Conservation (phyloP, 257 asterid species). For the Phtheirospermum japonicum region DNA sequence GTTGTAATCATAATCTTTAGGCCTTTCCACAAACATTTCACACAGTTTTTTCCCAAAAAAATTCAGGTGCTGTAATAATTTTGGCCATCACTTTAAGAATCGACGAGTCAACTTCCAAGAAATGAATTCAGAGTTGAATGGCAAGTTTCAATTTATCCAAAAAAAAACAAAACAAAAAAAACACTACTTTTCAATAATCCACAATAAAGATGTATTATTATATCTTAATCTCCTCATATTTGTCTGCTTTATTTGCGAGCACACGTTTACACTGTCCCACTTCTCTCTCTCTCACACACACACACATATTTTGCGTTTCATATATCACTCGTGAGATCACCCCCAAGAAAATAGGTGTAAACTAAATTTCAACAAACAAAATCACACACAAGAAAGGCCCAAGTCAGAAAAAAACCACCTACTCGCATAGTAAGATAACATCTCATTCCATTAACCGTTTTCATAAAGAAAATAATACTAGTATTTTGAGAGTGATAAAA, state of each 20-base stretch:
- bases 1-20: no score
- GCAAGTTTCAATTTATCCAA: neutral
- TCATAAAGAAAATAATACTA: neutral
- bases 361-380: neutral
- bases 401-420: no score
- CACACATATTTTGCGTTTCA: neutral
- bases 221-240: neutral
- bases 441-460: neutral
- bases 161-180: neutral
- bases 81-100: conserved; percentile 17
- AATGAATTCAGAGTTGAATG: neutral
- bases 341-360: neutral
- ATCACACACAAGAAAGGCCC: neutral
- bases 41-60: neutral
- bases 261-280: conserved; percentile 26
- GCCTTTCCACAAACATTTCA: neutral
- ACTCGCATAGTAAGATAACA: no score
- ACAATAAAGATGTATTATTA: neutral
- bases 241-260: conserved; percentile 30
- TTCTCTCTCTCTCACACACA: neutral
- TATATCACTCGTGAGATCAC: neutral
- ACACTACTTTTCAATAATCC: conserved; percentile 15
- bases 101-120: conserved; percentile 24
- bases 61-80: neutral
- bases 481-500: no score